Base-by-base conservation (phyloP, 129 eudicot genomes). In the Flaveria ramosissima region DNA sequence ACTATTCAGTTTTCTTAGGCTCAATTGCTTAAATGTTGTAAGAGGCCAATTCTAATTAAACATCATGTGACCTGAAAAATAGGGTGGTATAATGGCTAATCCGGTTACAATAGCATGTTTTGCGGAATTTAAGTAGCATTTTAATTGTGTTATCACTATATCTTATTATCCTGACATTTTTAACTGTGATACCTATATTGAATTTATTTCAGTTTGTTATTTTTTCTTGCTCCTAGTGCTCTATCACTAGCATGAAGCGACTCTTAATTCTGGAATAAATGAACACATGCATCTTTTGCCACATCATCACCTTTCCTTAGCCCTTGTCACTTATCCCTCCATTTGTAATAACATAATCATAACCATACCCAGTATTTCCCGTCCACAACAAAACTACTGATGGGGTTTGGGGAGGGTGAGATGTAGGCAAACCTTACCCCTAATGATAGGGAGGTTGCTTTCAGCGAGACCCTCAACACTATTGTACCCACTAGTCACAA, bases 51-150 rank as follows among this genome's bases (percentile, higher is more conserved):
- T 62, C 43, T 62, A 62, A 13, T 13, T 26, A 62, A 32, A 62
- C 26, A 2, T 27, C 68, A 0, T 5, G 21, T 30, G 20, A 63
- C 46, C 12, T 15, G 20, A 30, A 24, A 11, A 24, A 32, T 9
- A 56, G 2, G 62, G 14, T 55, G 61, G 62, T 9, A 19, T 19
- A 8, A 3, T 60, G 41, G 41, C 12, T 23, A 9, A 26, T 26
- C 67, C 67, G 26, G 7, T 59, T 59, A 59, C 32, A 30, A 59
- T 59, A 59, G 65, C 20, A 67, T 67, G 71, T 27, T 17, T 60
- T 41, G 51, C 20, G 56, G 56, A 50, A 50, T 50, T 15, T 50
- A 50, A 15, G 56, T 3, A 50, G 56, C 60, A n/a, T 16, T n/a
- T 20, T 15, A n/a, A 9, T 7, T 36, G 41, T 5, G 41, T 36